Conservation (phyloP, 2,329 filamentous ascomycete genomes). For the Ceratocystis cubensis region DNA sequence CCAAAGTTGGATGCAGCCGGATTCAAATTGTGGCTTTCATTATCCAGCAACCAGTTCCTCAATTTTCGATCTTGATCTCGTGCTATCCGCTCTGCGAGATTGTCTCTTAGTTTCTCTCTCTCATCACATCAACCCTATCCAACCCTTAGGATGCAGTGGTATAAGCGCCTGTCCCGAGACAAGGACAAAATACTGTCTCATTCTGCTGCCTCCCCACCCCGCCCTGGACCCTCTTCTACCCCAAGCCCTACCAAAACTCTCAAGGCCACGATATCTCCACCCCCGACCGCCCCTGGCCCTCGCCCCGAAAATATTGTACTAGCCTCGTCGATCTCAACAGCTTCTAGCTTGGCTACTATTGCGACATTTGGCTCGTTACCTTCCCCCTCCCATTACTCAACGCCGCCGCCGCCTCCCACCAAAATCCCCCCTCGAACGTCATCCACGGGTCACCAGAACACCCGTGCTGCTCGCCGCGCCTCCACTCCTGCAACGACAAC, state of each 20-base stretch:
- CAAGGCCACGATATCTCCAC: constrained; percentile 5
- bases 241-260: constrained; percentile 8
- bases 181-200: constrained; percentile 18
- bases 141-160: constrained; percentile 28
- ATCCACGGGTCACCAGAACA: constrained; percentile 6
- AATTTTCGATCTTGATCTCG: background rate
- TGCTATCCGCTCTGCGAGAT: background rate
- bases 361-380: constrained; percentile 19
- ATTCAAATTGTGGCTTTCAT: background rate
- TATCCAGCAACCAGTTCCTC: background rate
- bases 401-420: constrained; percentile 2
- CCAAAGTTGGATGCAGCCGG: background rate
- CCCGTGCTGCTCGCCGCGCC: background rate
- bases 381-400: constrained; percentile 10
- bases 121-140: constrained; percentile 25
- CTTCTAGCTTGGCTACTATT: constrained; percentile 17
- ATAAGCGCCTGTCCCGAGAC: constrained; percentile 21
- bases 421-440: constrained; percentile 19
- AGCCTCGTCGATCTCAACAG: constrained; percentile 8
- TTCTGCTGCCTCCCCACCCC: background rate
- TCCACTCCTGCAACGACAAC: background rate
- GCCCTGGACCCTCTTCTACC: background rate
- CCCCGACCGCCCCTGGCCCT: background rate
- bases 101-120: background rate
- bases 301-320: background rate